Conservation (phyloP, 2,329 filamentous ascomycete genomes). For the Trematosphaeria pertusa region DNA sequence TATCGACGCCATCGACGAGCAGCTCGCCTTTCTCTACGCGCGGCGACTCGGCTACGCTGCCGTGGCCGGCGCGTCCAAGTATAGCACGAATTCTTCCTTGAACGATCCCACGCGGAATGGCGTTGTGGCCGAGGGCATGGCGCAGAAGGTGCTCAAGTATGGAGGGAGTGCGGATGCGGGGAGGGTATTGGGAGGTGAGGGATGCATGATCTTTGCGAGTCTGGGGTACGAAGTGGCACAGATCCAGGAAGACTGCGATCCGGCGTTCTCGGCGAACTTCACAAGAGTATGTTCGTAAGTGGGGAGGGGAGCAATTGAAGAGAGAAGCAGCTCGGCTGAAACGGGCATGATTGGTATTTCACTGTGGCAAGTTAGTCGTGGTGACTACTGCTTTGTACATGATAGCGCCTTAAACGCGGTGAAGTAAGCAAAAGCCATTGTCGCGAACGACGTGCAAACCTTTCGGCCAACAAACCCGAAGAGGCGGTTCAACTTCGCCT, state of each 20-base stretch:
- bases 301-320: too few species aligned
- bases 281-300: too few species aligned
- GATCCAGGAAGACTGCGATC: conserved; percentile 6
- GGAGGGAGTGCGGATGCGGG: conserved; percentile 10
- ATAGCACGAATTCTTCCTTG: conserved; percentile 3
- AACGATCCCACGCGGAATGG: conserved; percentile 11
- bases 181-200: conserved; percentile 11
- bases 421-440: too few species aligned
- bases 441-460: too few species aligned
- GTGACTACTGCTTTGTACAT: too few species aligned
- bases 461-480: too few species aligned
- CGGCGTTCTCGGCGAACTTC: too few species aligned
- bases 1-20: conserved; percentile 17
- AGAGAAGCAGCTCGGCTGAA: too few species aligned
- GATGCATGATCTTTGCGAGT: conserved; percentile 14
- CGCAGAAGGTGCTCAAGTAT: conserved; percentile 9
- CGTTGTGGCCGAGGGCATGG: conserved; percentile 12
- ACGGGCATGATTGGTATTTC: too few species aligned
- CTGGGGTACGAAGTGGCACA: conserved; percentile 12
- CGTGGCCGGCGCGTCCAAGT: conserved; percentile 11
- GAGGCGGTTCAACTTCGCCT: too few species aligned
- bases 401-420: too few species aligned
- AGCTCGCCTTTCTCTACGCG: conserved; percentile 12
- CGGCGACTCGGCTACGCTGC: conserved; percentile 12
- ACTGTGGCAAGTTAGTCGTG: too few species aligned